These are phyloP conservation scores for Populus alba DNA, from an alignment of 345 rosid genomes.

Conservation along the genomic window DNA sequence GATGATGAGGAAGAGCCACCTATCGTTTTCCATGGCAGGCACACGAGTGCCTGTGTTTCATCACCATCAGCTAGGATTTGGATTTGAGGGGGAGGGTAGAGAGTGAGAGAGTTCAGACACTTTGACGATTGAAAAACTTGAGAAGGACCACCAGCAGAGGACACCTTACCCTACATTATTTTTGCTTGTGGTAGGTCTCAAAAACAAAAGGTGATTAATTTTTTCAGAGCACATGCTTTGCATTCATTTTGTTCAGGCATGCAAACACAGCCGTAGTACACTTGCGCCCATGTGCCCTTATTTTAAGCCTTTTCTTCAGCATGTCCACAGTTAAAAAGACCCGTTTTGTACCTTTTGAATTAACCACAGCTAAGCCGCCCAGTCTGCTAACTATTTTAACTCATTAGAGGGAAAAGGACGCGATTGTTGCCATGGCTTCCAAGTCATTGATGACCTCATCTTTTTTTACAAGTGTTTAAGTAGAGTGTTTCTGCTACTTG, in stretches of 20 bases:
- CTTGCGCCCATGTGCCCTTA: slow-evolving; percentile 47
- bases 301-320: slow-evolving; percentile 12
- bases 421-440: background rate
- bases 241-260: slow-evolving; percentile 34
- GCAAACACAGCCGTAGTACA: slow-evolving; percentile 26
- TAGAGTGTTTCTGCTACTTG: too few species aligned
- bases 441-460: background rate
- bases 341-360: background rate
- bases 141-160: background rate
- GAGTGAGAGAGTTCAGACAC: background rate
- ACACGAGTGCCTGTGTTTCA: slow-evolving; percentile 33
- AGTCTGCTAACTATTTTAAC: background rate
- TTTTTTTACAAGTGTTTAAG: background rate
- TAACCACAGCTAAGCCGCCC: background rate
- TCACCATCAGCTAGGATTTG: slow-evolving; percentile 24
- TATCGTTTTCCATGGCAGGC: slow-evolving; percentile 22
- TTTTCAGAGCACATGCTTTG: slow-evolving; percentile 25
- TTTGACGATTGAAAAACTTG: background rate
- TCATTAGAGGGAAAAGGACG: background rate
- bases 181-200: background rate
- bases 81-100: background rate
- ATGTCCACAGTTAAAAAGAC: background rate
- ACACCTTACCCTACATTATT: background rate
- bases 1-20: background rate
- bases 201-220: background rate